Percentiles rank a stretch among this genome's conserved stretches.
These are phyloP conservation scores for Phaffomyces thermotolerans DNA, from an alignment of 805 yeast species.

Conservation along the genomic window DNA sequence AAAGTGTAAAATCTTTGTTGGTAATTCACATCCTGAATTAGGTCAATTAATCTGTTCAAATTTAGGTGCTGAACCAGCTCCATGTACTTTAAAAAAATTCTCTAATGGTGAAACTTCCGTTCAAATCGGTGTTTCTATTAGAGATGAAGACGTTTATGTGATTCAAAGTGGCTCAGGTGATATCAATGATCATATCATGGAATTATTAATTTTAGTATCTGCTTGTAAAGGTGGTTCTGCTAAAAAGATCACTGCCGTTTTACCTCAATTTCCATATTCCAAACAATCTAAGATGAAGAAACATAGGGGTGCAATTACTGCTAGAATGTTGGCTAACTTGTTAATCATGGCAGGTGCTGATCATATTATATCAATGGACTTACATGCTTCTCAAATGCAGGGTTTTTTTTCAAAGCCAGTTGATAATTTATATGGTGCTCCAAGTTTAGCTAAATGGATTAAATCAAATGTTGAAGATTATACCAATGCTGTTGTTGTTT, in stretches of 20 bases:
- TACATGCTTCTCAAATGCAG: constrained; percentile 97
- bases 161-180: constrained; percentile 88
- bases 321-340: constrained; percentile 93
- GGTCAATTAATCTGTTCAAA: constrained; percentile 87
- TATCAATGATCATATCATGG: constrained; percentile 93
- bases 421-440: constrained; percentile 93
- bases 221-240: constrained; percentile 99
- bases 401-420: constrained; percentile 97
- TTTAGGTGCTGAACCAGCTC: constrained; percentile 89
- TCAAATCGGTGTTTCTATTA: constrained; percentile 86
- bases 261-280: constrained; percentile 96
- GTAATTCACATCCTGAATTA: constrained; percentile 92
- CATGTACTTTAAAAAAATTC: constrained; percentile 83
- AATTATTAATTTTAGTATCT: constrained; percentile 80
- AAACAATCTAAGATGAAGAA: constrained; percentile 98
- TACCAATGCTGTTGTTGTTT: constrained; percentile 86
- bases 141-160: constrained; percentile 95
- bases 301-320: constrained; percentile 98
- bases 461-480: constrained; percentile 82
- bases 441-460: constrained; percentile 94
- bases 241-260: constrained; percentile 90
- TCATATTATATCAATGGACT: constrained; percentile 95
- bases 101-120: constrained; percentile 98
- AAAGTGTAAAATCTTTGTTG: constrained; percentile 94
- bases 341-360: constrained; percentile 98